These are phyloP conservation scores for Immersiella caudata DNA, from an alignment of 495 filamentous ascomycete species.

Conservation along the genomic window DNA sequence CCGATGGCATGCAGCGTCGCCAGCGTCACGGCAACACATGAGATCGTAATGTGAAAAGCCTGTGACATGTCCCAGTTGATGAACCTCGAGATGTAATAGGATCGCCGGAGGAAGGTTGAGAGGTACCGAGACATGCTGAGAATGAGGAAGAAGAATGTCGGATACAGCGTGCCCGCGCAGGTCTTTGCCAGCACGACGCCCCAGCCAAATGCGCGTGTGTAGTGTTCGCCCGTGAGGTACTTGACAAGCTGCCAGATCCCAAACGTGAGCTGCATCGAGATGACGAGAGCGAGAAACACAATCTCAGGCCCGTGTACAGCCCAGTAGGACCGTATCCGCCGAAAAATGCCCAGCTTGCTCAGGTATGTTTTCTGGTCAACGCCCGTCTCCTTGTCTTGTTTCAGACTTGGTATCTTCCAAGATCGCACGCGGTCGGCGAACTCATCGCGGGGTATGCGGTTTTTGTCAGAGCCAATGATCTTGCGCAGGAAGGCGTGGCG, in stretches of 20 bases:
- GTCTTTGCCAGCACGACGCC: conserved; percentile 43
- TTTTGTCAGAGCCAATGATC: conserved; percentile 35
- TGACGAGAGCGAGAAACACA: conserved; percentile 37
- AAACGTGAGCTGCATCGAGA: conserved; percentile 39
- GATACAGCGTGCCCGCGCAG: conserved; percentile 42
- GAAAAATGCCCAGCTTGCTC: conserved; percentile 28
- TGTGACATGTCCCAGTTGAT: conserved; percentile 47
- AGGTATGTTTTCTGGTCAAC: conserved; percentile 21
- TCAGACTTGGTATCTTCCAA: conserved; percentile 40
- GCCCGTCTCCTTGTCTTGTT: conserved; percentile 32
- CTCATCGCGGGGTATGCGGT: conserved; percentile 34
- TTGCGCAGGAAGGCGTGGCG: conserved; percentile 43
- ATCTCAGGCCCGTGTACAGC: conserved; percentile 38
- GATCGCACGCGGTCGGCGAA: conserved; percentile 35
- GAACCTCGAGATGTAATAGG: conserved; percentile 39
- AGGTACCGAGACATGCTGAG: conserved; percentile 44
- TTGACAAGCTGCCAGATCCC: conserved; percentile 45
- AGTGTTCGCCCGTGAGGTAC: conserved; percentile 30
- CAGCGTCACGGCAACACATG: conserved; percentile 35
- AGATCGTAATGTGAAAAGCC: conserved; percentile 44
- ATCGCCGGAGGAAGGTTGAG: conserved; percentile 36
- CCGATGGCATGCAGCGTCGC: conserved; percentile 45
- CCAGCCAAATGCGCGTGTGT: conserved; percentile 40
- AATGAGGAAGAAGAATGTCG: conserved; percentile 47
- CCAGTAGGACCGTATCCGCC: conserved; percentile 37